A percentile compares a stretch with the other conserved stretches of the same genome.
These are phyloP conservation scores for Daldinia loculata DNA, from an alignment of 495 filamentous ascomycete genomes.

Conservation along the genomic window DNA sequence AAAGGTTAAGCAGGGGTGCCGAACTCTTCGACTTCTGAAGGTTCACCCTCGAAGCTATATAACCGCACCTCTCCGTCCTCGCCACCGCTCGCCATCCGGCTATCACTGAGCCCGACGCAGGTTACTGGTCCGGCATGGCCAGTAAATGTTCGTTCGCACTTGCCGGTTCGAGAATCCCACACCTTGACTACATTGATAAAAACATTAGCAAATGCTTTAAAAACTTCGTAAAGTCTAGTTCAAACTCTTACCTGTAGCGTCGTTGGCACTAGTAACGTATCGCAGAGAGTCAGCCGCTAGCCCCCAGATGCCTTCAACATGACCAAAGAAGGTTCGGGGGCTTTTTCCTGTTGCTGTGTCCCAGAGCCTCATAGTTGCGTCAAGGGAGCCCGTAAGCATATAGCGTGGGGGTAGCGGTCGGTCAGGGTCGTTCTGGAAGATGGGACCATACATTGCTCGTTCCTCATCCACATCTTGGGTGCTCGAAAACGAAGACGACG, in stretches of 20 bases:
- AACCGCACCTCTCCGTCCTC: constrained; percentile 92
- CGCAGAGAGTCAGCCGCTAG: constrained; percentile 90
- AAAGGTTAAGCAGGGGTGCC: constrained; percentile 48
- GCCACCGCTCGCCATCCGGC: constrained; percentile 84
- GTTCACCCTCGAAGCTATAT: constrained; percentile 76
- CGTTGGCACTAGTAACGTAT: constrained; percentile 87
- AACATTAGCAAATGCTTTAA: constrained; percentile 16
- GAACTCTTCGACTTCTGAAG: constrained; percentile 45
- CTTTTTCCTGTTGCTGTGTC: constrained; percentile 83
- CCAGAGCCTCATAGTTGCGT: constrained; percentile 93
- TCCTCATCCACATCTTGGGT: constrained; percentile 50
- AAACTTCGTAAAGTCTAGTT: neutral
- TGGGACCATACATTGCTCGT: constrained; percentile 62
- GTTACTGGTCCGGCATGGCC: constrained; percentile 92
- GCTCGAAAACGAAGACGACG: constrained; percentile 27
- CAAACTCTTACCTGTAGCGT: constrained; percentile 74
- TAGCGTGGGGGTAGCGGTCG: constrained; percentile 82
- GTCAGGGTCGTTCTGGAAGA: constrained; percentile 62
- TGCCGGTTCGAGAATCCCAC: constrained; percentile 92
- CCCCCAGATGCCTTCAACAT: constrained; percentile 95
- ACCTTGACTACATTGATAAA: constrained; percentile 64
- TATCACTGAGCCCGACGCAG: constrained; percentile 89
- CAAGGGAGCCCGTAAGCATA: constrained; percentile 90
- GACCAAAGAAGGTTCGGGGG: constrained; percentile 92
- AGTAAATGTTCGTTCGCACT: constrained; percentile 88